Base-by-base conservation (phyloP, 1,284 basidiomycete species). In the Malassezia vespertilionis region DNA sequence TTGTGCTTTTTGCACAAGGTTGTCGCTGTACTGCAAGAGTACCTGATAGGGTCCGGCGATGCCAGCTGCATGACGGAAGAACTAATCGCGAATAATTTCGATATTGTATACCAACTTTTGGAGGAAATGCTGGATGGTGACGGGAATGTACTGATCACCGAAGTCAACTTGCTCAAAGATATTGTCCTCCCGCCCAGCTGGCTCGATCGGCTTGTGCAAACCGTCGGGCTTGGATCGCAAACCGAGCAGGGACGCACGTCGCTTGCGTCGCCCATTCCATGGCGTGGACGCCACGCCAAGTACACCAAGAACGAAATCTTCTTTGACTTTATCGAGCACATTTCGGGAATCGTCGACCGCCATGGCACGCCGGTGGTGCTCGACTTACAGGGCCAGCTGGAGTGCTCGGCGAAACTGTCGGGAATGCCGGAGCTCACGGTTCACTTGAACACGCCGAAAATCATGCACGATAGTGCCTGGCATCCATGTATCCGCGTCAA, bases 1-100 rank as follows among this genome's bases (percentile, higher is more conserved):
- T 87, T 95, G 65, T 78, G 86, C 0, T 95, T 93, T 69, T 72
- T 95, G 20, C 80, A 84, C 62, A 80, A 82, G 0, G 88, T 95
- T 63, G 74, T 86, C 37, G 80, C 84, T 37, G 58, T 63, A 41
- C 40, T 66, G n/a, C 60, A 65, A 42, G 56, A 58, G 24, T 66
- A 68, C 33, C 56, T 66, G 20, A 52, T 50, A 2, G 55, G 60
- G 26, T 56, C 57, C 12, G 46, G 50, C 24, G 50, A 56, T 20
- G 40, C 33, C 32, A 31, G 46, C 5, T 33, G 46, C 11, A 46
- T 68, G 33, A 68, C 61, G 5, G 65, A 68, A 43, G 60, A 64
- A 27, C 44, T 58, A 8, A 53, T 68, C 8, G 45, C 59, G 14
- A 60, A 68, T 41, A 50, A 68, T 49, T 65, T 68, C 33, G 63